Evolutionary conservation across 2,329 filamentous ascomycete species (phyloP).

Genomic region (Botrytis fabae): DNA sequence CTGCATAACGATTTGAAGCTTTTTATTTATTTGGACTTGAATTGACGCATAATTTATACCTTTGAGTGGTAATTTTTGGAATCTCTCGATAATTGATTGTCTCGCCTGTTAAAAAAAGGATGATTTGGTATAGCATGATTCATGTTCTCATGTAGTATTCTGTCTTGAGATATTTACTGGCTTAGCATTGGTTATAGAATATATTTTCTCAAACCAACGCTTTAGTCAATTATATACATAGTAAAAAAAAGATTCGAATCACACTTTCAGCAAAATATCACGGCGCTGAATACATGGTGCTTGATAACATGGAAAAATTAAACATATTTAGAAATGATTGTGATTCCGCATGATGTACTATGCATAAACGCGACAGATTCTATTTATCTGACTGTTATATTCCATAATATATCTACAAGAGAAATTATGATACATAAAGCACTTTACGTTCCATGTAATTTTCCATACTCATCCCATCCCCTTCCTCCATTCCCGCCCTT

Average conservation of each 20-base stretch:
- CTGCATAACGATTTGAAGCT: rapidly evolving
- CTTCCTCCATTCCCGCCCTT: too few relatives aligned
- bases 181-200: not conserved
- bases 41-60: not conserved
- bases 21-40: not conserved
- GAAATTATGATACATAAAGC: not conserved
- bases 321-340: not conserved
- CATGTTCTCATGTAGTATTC: not conserved
- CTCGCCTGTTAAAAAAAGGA: not conserved
- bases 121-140: not conserved
- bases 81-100: not conserved
- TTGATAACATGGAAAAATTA: not conserved
- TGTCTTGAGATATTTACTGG: not conserved
- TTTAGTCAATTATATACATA: not conserved
- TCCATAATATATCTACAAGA: not conserved
- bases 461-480: not conserved
- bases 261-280: not conserved
- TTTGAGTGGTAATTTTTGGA: not conserved
- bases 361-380: not conserved
- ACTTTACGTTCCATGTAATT: too few relatives aligned
- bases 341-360: not conserved
- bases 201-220: not conserved
- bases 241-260: not conserved
- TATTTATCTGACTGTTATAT: not conserved
- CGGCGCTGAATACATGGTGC: too few relatives aligned